Percentiles rank a stretch among this genome's conserved stretches.
These are phyloP conservation scores for Biscogniauxia mediterranea DNA, from an alignment of 2,329 filamentous ascomycete genomes.

Conservation along the genomic window DNA sequence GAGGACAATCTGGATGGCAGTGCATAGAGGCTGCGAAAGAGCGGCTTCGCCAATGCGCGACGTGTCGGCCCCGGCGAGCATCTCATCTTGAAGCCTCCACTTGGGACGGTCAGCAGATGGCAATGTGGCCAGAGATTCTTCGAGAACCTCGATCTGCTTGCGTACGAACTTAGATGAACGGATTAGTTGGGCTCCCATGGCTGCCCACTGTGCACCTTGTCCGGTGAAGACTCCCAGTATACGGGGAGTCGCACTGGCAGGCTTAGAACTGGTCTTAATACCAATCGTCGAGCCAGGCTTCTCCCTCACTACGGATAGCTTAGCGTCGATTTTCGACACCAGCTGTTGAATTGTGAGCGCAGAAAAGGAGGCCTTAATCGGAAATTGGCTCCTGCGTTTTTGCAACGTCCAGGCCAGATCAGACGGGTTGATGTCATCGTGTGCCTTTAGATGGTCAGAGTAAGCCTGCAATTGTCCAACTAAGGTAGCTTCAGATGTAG, in stretches of 20 bases:
- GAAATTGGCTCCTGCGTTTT: slow-evolving; percentile 4
- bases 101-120: slow-evolving; percentile 24
- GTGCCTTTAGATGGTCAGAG: slow-evolving; percentile 1
- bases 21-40: slow-evolving; percentile 30
- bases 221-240: slow-evolving; percentile 27
- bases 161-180: slow-evolving; percentile 2
- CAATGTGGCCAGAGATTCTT: slow-evolving; percentile 17
- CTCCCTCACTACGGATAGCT: not conserved
- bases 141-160: slow-evolving; percentile 14
- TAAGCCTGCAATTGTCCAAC: slow-evolving; percentile 7
- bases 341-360: slow-evolving; percentile 7
- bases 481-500: slow-evolving; percentile 9
- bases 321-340: slow-evolving; percentile 2
- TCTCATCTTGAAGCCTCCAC: slow-evolving; percentile 29
- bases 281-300: slow-evolving; percentile 14
- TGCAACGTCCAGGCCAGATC: slow-evolving; percentile 15
- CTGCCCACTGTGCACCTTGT: slow-evolving; percentile 29
- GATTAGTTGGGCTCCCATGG: slow-evolving; percentile 27
- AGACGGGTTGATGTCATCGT: not conserved
- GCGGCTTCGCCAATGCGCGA: slow-evolving; percentile 32
- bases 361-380: slow-evolving; percentile 3
- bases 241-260: slow-evolving; percentile 4
- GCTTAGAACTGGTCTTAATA: slow-evolving; percentile 1
- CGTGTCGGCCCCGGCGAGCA: not conserved
- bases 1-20: slow-evolving; percentile 23